Base-by-base conservation (phyloP, 2,329 filamentous ascomycete genomes). In the Zymoseptoria tritici region DNA sequence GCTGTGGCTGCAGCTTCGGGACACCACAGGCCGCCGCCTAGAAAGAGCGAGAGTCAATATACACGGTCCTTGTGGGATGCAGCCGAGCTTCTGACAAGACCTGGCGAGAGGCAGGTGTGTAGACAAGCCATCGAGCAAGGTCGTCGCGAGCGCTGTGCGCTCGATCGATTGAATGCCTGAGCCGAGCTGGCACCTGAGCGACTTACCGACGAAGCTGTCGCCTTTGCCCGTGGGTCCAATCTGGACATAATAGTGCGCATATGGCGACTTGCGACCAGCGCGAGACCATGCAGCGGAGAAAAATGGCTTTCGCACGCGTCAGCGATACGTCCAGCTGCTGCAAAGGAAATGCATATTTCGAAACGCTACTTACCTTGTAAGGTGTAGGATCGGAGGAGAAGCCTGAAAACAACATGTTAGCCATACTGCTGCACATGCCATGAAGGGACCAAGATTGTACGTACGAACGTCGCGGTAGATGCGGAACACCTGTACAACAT, bases 211-310 rank as follows among this genome's bases (percentile, higher is more conserved):
- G 67, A 93, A 89, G 70, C 85, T 87, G 55, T 81, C 78, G 22
- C 78, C 78, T 55, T 60, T 55, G 13, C 29, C 29, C 22, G 52
- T 9, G 9, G 91, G 90, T 71, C 93, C 84, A 64, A 90, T 82
- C 73, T 96, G 91, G 20, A 96, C 77, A 75, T 96, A 96, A 76
- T 96, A 96, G 70, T 85, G 87, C 6, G 91, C 91, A 74, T 94
- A 95, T 9, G 89, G 87, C 0, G 90, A 90, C 75, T 96, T 96
- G 57, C 89, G 83, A 20, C 91, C 91, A 0, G 91, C 95, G 20
- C 91, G 86, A 59, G 89, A 94, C 85, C 90, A 96, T 22, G 90
- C 89, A 46, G 88, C 91, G 9, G 88, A 89, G 75, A 92, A 96
- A 75, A 92, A 85, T 57, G 90, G 83, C 86, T 90, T 57, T 59